Percentiles rank a stretch among this genome's conserved stretches.
Conservation (phyloP, 768 basidiomycete species). For the Boletus rubescentipes region DNA sequence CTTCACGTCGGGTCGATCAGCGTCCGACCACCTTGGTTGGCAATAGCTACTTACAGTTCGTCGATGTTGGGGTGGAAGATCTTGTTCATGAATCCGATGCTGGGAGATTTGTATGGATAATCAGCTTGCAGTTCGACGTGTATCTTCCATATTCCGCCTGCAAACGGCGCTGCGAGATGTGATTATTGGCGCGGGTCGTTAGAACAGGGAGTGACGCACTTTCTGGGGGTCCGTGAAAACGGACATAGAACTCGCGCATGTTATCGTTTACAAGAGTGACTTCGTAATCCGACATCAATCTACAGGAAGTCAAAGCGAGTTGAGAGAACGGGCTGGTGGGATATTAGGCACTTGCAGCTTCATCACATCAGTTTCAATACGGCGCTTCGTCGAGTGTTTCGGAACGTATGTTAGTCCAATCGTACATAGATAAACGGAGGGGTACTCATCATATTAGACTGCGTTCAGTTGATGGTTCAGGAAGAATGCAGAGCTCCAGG, state of each 20-base stretch:
- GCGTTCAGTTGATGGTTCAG: constrained; percentile 11
- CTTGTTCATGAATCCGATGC: constrained; percentile 99
- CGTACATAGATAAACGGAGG: constrained; percentile 19
- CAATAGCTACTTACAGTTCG: constrained; percentile 72
- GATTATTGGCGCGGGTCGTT: constrained; percentile 3
- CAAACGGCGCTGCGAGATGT: constrained; percentile 75
- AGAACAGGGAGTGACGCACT: constrained; percentile 54
- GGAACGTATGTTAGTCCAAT: constrained; percentile 29
- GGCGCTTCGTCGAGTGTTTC: constrained; percentile 80
- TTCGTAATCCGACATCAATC: constrained; percentile 98
- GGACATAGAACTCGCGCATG: constrained; percentile 99
- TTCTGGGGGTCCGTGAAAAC: constrained; percentile 91
- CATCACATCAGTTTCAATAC: constrained; percentile 99
- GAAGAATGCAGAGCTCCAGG: constrained; percentile 12
- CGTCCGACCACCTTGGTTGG: constrained; percentile 2
- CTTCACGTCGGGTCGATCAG: constrained; percentile 39
- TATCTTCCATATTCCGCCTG: constrained; percentile 99
- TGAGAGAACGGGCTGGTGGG: not conserved
- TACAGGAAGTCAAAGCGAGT: constrained; percentile 35
- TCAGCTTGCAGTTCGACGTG: constrained; percentile 98
- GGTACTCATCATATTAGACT: constrained; percentile 60
- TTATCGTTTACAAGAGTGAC: constrained; percentile 96
- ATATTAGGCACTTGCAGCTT: constrained; percentile 67
- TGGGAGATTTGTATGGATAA: constrained; percentile 98
- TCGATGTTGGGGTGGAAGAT: constrained; percentile 99